Conservation (phyloP, 441 rosid genomes). For the Flueggea neowawraea region DNA sequence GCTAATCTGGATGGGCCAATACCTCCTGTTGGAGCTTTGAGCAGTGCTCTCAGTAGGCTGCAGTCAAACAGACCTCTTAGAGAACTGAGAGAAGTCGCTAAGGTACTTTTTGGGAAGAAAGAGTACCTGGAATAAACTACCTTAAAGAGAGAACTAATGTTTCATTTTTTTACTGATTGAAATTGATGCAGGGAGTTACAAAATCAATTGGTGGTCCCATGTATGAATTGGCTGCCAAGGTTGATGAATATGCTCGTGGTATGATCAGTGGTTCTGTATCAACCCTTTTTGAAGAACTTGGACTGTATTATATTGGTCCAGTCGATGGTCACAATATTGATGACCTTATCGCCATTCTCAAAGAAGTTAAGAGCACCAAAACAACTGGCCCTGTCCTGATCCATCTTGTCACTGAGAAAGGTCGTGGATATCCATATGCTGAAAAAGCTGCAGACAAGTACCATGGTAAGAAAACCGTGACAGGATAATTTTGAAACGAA, state of each 20-base stretch:
- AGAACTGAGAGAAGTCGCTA: conserved; percentile 94
- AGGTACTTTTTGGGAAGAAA: conserved; percentile 40
- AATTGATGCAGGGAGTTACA: conserved; percentile 67
- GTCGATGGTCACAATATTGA: conserved; percentile 92
- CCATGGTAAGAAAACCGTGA: conserved; percentile 49
- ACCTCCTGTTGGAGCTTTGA: conserved; percentile 95
- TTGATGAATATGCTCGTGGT: conserved; percentile 95
- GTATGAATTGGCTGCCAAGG: conserved; percentile 93
- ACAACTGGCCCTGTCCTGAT: conserved; percentile 90
- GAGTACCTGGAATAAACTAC: not conserved
- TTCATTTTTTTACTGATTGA: conserved; percentile 4
- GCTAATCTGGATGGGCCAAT: conserved; percentile 88
- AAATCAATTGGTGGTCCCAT: conserved; percentile 87
- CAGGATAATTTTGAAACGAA: not conserved
- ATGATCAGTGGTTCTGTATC: conserved; percentile 97
- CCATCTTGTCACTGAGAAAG: conserved; percentile 96
- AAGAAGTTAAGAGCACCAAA: conserved; percentile 91
- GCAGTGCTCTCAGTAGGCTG: conserved; percentile 90
- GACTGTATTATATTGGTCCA: conserved; percentile 92
- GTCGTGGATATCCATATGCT: conserved; percentile 97
- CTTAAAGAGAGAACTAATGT: not conserved
- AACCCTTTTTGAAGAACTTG: conserved; percentile 89
- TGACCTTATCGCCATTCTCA: conserved; percentile 74
- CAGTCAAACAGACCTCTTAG: conserved; percentile 92
- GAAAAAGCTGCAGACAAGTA: conserved; percentile 94